Conservation (phyloP, 2,329 filamentous ascomycete species). For the Orbilia brochopaga region DNA sequence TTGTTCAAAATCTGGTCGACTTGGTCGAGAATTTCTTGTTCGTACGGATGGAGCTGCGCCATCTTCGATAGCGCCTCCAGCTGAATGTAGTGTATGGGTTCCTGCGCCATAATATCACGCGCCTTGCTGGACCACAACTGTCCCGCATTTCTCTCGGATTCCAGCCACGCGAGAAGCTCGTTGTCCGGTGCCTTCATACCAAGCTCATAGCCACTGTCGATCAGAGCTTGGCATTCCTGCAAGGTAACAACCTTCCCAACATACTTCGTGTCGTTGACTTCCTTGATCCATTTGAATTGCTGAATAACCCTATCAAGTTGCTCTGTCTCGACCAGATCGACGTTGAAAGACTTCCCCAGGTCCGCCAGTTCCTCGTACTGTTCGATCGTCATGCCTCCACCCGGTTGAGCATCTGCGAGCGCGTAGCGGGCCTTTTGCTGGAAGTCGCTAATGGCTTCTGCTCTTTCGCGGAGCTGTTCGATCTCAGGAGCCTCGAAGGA, state of each 20-base stretch:
- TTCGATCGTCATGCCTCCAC: slow-evolving; percentile 64
- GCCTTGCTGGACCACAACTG: slow-evolving; percentile 92
- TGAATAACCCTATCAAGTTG: slow-evolving; percentile 78
- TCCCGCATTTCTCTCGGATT: slow-evolving; percentile 76
- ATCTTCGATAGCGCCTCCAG: slow-evolving; percentile 88
- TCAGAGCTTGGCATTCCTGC: slow-evolving; percentile 77
- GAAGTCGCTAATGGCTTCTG: slow-evolving; percentile 82
- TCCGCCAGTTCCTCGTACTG: slow-evolving; percentile 92
- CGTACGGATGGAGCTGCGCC: slow-evolving; percentile 72
- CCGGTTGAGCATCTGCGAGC: slow-evolving; percentile 69
- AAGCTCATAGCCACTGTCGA: slow-evolving; percentile 76
- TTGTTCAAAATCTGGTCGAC: slow-evolving; percentile 95
- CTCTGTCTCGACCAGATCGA: slow-evolving; percentile 88
- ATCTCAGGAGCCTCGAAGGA: slow-evolving; percentile 96
- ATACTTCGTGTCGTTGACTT: slow-evolving; percentile 48
- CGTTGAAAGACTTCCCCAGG: slow-evolving; percentile 83
- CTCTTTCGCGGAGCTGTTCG: slow-evolving; percentile 79
- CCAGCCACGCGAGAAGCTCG: slow-evolving; percentile 76
- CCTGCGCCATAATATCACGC: slow-evolving; percentile 87
- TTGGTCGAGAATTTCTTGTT: slow-evolving; percentile 75
- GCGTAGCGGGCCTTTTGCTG: slow-evolving; percentile 75
- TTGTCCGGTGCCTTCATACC: slow-evolving; percentile 71
- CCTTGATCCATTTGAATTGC: slow-evolving; percentile 79
- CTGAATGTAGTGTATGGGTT: slow-evolving; percentile 90
- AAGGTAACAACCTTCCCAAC: slow-evolving; percentile 65